These are phyloP conservation scores for Metschnikowia proteae DNA, from an alignment of 805 yeast species.

Conservation along the genomic window DNA sequence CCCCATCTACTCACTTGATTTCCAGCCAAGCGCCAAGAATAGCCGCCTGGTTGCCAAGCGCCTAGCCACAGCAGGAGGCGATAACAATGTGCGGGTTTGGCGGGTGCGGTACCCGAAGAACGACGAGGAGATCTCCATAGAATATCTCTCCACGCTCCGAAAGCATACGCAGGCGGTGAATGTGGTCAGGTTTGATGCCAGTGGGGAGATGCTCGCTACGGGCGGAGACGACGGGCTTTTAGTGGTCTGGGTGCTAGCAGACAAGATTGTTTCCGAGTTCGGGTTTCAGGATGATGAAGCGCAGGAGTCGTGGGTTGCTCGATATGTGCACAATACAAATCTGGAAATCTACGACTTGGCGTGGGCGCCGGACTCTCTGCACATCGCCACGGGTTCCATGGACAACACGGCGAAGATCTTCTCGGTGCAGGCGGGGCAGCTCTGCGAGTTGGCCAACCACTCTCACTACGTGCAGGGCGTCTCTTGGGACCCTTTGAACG, in stretches of 20 bases:
- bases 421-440: slow-evolving; percentile 51
- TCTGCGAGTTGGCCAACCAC: slow-evolving; percentile 66
- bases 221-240: slow-evolving; percentile 96
- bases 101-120: slow-evolving; percentile 12
- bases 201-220: slow-evolving; percentile 70
- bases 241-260: slow-evolving; percentile 69
- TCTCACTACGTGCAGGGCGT: slow-evolving; percentile 93
- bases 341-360: slow-evolving; percentile 86
- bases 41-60: slow-evolving; percentile 27
- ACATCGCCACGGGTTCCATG: slow-evolving; percentile 85
- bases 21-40: slow-evolving; percentile 44
- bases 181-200: slow-evolving; percentile 74
- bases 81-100: slow-evolving; percentile 77
- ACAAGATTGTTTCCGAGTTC: slow-evolving; percentile 53
- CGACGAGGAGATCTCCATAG: slow-evolving; percentile 39
- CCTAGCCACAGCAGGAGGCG: slow-evolving; percentile 92
- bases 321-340: slow-evolving; percentile 53
- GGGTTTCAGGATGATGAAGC: slow-evolving; percentile 53
- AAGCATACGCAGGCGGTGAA: slow-evolving; percentile 96
- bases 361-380: slow-evolving; percentile 86
- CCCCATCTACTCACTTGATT: slow-evolving; percentile 66
- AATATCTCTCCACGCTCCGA: slow-evolving; percentile 72
- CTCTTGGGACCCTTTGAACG: slow-evolving; percentile 86
- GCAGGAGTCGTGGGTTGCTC: slow-evolving; percentile 72
- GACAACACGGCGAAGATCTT: slow-evolving; percentile 78